phyloP scores from a whole-genome alignment of 352 stramenopile genomes.

The Globisporangium nodosum region DNA sequence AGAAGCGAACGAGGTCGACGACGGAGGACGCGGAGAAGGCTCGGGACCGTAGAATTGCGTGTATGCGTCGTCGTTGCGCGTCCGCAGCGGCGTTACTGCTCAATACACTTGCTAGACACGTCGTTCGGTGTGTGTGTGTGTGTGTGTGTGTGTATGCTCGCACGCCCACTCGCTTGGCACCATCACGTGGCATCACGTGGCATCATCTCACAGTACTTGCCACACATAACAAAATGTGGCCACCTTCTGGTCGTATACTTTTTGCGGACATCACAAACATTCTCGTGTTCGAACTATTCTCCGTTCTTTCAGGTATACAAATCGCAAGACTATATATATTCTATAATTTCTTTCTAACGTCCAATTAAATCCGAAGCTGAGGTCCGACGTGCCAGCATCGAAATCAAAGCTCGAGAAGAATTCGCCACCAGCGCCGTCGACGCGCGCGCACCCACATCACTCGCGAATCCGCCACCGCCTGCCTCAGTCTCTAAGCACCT shows the following conservation, averaged over 20 bases:
- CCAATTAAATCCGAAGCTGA: neutral
- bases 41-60: neutral
- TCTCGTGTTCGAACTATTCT: neutral
- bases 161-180: neutral
- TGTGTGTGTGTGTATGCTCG: too few species aligned
- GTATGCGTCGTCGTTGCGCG: neutral
- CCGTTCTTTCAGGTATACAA: neutral
- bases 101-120: neutral
- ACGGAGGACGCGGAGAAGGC: neutral
- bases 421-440: neutral
- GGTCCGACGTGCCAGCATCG: neutral
- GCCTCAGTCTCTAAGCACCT: neutral
- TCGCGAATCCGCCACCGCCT: neutral
- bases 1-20: neutral
- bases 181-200: too few species aligned
- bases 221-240: neutral
- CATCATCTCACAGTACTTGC: too few species aligned
- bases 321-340: neutral
- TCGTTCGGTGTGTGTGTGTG: neutral
- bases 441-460: neutral
- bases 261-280: neutral
- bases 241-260: neutral
- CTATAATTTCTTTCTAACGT: neutral
- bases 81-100: neutral
- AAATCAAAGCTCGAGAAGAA: neutral